Evolutionary conservation across 2,329 filamentous ascomycete species (phyloP), one percentile per base, ranked within the genome.

Genomic region (Ophiostoma piceae): DNA sequence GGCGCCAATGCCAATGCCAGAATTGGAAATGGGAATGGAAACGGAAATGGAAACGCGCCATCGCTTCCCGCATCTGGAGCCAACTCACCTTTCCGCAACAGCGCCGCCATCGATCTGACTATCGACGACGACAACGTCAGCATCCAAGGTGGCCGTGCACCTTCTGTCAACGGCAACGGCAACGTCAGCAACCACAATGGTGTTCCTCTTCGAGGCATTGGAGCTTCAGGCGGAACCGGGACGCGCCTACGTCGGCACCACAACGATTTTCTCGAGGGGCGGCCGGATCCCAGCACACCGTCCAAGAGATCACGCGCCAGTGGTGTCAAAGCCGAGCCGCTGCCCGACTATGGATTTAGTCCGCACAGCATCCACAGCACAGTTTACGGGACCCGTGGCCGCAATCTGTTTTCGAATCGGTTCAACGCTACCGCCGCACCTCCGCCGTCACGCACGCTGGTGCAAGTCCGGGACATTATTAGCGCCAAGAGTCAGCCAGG

Each of bases 381-480:
- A 14, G 39, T 43, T 7, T 70, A n/a, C 37, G 26, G 14, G 57
- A 29, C 6, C 26, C 51, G 32, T 26, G 60, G 14, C 39, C 65
- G 57, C 57, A 62, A 29, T 12, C 16, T 66, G 11, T 66, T 66
- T 32, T 41, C 65, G n/a, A 41, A 8, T 39, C 37, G 37, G 9
- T 26, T 26, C 4, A 29, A 26, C 22, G 11, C n/a, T 37, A 11
- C 64, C 37, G 14, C 5, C 11, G 19, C 37, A 4, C 65, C 67
- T 0, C 19, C 19, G 19, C 68, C 47, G 29, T 57, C 68, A 57
- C 75, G 77, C 41, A 83, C 82, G 0, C 78, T 88, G 2, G 77
- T 77, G 3, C 79, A 84, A 51, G 85, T 91, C 1, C 82, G 84
- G 0, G 77, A 80, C 0, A 82, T 87, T 12, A 88, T 90, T 16